Base-by-base conservation (phyloP, 139 green algal species). In the Axilococcus clingmanii region DNA sequence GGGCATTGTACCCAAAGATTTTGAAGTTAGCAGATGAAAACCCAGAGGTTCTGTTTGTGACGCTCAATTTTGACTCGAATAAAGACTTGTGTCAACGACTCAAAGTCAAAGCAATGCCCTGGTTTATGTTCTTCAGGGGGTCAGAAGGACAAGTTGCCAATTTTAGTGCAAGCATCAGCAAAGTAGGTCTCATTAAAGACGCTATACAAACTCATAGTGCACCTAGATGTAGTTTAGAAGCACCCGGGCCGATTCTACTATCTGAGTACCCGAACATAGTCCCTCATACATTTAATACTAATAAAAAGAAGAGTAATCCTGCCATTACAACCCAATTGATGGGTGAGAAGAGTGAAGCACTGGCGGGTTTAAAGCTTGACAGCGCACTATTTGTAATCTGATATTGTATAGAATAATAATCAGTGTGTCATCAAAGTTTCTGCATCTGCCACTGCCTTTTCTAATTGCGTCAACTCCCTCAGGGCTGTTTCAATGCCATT, bases 61-160 rank as follows among this genome's bases (percentile, higher is more conserved):
- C 91, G 20, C 58, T 95, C 5, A 82, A 91, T 56, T 95, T 88
- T 52, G 88, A 95, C 31, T 79, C 80, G 33, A 95, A 95, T 77
- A 86, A 83, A 43, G 33, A 68, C 3, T 73, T 95, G 42, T 82
- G 69, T 54, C 83, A 81, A 50, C 68, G 70, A 3, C 54, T 95
- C 2, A 80, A 70, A 17, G 66, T 95, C 44, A 92, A 91, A 70
- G 84, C 96, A 47, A 74, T 97, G 57, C 90, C 90, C 0, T 94
- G 65, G 69, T 96, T 97, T 61, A 78, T 93, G 31, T 82, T 96
- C 19, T 97, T 94, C 56, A 69, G 78, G 4, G 90, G 89, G 9
- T 54, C 81, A 4, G 48, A 86, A 41, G 88, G 90, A 12, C 61
- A 64, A 23, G 63, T 94, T n/a, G 79, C 71, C 25, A 65, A 55